Percentiles rank a stretch among this genome's conserved stretches.
These are phyloP conservation scores for Linnemannia exigua DNA, from an alignment of 192 early-diverging fungal genomes.

Conservation along the genomic window DNA sequence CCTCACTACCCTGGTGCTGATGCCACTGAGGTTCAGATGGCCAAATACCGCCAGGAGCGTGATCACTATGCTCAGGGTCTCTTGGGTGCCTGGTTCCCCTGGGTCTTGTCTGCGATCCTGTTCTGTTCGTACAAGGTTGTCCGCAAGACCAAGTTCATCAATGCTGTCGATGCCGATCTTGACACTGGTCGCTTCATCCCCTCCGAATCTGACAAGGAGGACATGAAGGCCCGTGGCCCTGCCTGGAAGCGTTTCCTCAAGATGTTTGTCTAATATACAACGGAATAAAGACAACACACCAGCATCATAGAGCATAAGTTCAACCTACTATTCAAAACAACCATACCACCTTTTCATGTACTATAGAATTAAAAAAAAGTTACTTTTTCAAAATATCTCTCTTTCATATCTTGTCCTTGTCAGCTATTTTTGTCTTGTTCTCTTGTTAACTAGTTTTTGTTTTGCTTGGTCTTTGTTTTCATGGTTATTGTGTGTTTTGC, in stretches of 20 bases:
- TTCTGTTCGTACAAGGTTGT: slow-evolving; percentile 69
- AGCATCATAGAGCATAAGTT: too few relatives aligned
- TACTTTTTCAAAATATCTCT: background rate
- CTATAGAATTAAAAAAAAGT: slow-evolving; percentile 1
- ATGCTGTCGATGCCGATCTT: slow-evolving; percentile 70
- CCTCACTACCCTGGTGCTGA: slow-evolving; percentile 44
- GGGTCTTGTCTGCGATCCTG: slow-evolving; percentile 49
- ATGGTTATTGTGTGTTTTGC: too few relatives aligned
- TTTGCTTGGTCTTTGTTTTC: background rate
- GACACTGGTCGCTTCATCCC: slow-evolving; percentile 63
- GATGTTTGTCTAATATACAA: slow-evolving; percentile 13
- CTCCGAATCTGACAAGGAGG: slow-evolving; percentile 49
- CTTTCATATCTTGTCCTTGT: background rate
- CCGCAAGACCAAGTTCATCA: slow-evolving; percentile 64
- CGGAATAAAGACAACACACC: background rate
- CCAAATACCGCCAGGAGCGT: background rate
- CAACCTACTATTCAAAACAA: background rate
- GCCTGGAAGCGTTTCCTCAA: slow-evolving; percentile 36
- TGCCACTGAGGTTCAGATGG: background rate
- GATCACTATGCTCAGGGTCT: slow-evolving; percentile 24
- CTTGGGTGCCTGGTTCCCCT: slow-evolving; percentile 51
- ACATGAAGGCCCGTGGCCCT: slow-evolving; percentile 26
- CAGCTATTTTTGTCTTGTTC: background rate
- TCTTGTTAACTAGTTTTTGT: background rate
- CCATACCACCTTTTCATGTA: slow-evolving; percentile 1